These are phyloP conservation scores for Colletotrichum sojae DNA, from an alignment of 2,329 filamentous ascomycete genomes.

Conservation along the genomic window DNA sequence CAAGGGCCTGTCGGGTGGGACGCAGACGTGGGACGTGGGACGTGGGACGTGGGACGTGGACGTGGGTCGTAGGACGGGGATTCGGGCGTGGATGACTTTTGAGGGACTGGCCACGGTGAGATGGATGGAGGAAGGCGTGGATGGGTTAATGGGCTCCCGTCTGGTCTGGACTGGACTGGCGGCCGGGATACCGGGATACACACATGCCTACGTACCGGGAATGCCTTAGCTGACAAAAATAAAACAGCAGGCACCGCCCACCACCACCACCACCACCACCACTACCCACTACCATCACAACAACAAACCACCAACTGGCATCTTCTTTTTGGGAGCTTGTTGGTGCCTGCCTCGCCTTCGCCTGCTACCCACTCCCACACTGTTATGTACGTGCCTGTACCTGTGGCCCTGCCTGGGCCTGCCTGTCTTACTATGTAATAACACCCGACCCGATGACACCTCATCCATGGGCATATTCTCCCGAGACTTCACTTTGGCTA, in stretches of 20 bases:
- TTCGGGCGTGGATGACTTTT: slow-evolving; percentile 1
- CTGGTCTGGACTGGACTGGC: slow-evolving; percentile 14
- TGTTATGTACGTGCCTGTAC: no score
- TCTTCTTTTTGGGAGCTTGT: slow-evolving; percentile 6
- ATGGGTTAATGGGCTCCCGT: not conserved
- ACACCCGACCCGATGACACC: not conserved
- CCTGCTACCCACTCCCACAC: not conserved
- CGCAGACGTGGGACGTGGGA: slow-evolving; percentile 19
- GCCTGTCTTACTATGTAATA: slow-evolving; percentile 1
- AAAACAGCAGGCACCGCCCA: slow-evolving; percentile 29
- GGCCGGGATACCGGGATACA: not conserved
- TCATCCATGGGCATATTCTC: no score
- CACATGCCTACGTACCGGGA: slow-evolving; percentile 5
- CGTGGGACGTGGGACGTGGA: slow-evolving; percentile 23
- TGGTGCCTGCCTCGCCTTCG: slow-evolving; percentile 27
- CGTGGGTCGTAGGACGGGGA: slow-evolving; percentile 3
- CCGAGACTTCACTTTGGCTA: no score
- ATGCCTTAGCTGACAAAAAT: slow-evolving; percentile 37
- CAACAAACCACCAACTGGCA: slow-evolving; percentile 5
- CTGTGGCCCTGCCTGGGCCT: no score
- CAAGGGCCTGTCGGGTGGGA: slow-evolving; percentile 32
- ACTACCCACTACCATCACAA: not conserved
- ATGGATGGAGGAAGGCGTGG: not conserved
- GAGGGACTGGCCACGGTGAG: not conserved
- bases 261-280: not conserved